Conservation (phyloP, 345 rosid genomes). For the Hibiscus mutabilis region DNA sequence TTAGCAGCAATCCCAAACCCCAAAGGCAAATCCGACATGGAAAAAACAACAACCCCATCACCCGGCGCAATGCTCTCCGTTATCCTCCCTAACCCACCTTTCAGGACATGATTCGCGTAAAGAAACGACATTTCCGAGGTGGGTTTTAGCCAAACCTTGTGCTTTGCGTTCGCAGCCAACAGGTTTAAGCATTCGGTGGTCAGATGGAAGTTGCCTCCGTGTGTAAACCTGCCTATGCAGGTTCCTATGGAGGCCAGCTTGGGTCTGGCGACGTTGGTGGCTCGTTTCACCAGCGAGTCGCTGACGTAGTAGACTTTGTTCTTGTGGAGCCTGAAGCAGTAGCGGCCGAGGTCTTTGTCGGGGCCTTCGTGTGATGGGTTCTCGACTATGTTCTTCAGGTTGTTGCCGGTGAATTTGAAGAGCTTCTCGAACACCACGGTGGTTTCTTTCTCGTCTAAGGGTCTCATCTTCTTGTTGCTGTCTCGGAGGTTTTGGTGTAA, state of each 20-base stretch:
- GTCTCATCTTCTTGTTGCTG: background rate
- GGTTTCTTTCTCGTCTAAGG: conserved; percentile 84
- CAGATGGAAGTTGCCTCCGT: conserved; percentile 67
- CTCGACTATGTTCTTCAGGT: conserved; percentile 84
- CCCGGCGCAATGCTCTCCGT: conserved; percentile 73
- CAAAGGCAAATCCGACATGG: conserved; percentile 48
- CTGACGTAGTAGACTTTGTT: conserved; percentile 74
- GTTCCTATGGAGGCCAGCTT: conserved; percentile 70
- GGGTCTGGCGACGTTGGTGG: conserved; percentile 61
- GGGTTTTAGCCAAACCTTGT: conserved; percentile 94
- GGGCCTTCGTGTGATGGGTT: conserved; percentile 86
- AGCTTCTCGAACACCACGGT: conserved; percentile 80
- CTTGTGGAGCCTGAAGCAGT: conserved; percentile 89
- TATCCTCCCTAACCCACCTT: conserved; percentile 88
- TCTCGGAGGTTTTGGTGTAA: background rate
- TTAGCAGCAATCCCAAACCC: conserved; percentile 1
- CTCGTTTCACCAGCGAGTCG: conserved; percentile 78
- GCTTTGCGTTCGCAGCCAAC: conserved; percentile 70
- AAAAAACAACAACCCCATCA: conserved; percentile 88
- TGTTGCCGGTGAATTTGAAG: conserved; percentile 74
- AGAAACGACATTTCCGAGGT: conserved; percentile 95
- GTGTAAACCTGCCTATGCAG: conserved; percentile 83
- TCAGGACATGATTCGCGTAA: conserved; percentile 88
- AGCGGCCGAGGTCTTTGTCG: conserved; percentile 57
- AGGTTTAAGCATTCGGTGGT: conserved; percentile 60